phyloP scores from a whole-genome alignment of 2,329 filamentous ascomycete species.

The Colletotrichum sp. region DNA sequence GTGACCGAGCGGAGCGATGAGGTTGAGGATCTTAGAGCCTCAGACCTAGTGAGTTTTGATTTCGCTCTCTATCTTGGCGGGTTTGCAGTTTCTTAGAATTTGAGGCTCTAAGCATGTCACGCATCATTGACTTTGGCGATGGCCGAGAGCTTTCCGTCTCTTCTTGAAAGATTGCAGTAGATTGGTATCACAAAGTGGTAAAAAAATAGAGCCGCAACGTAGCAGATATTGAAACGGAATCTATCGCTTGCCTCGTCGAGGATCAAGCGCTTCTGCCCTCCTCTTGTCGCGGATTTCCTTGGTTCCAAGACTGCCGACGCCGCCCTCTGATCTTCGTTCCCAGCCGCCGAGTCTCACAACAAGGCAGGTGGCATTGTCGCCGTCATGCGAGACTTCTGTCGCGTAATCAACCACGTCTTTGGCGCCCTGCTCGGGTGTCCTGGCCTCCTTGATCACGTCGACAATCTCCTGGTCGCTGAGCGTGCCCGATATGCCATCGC shows the following conservation, averaged over 20 bases:
- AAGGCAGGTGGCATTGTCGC: conserved; percentile 73
- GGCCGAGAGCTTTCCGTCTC: not conserved
- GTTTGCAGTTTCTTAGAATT: not conserved
- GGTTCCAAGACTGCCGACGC: conserved; percentile 85
- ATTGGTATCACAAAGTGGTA: not conserved
- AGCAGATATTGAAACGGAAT: not conserved
- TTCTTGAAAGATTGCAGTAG: not conserved
- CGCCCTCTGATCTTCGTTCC: conserved; percentile 80
- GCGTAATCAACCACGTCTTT: conserved; percentile 83
- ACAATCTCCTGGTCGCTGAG: conserved; percentile 94
- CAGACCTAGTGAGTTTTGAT: not conserved
- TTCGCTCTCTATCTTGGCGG: not conserved
- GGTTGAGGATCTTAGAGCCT: not conserved
- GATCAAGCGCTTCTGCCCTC: conserved; percentile 80
- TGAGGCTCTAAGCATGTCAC: not conserved
- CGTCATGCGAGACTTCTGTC: conserved; percentile 76
- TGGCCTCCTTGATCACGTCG: conserved; percentile 92
- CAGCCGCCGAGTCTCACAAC: conserved; percentile 72
- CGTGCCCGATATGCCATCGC: conserved; percentile 86
- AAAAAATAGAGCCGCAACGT: not conserved
- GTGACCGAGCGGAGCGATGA: not conserved
- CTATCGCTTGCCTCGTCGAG: conserved; percentile 68
- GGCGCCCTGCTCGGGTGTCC: conserved; percentile 86
- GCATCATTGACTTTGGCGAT: not conserved
- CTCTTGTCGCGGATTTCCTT: conserved; percentile 90